Evolutionary conservation across 495 filamentous ascomycete species (phyloP).

Genomic region (Margaritispora aquatica): DNA sequence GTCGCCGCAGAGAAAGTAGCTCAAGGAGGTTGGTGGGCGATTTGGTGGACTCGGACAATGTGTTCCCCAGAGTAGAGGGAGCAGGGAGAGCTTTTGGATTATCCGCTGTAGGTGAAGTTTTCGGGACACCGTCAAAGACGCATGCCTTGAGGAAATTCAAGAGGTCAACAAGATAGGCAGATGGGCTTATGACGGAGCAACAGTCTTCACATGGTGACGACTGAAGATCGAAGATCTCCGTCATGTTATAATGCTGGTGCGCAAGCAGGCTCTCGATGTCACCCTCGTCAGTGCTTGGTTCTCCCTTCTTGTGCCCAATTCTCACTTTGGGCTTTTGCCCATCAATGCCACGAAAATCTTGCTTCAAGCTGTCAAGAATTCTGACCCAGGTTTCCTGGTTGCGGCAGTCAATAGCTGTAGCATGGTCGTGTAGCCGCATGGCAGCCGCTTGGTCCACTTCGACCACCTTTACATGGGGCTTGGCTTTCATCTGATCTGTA

Average conservation of each 20-base stretch:
- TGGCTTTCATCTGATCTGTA: too few species aligned
- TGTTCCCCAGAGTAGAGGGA: too few species aligned
- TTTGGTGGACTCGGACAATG: too few species aligned
- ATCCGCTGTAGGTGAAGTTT: too few species aligned
- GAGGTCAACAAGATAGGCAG: neutral
- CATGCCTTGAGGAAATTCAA: neutral
- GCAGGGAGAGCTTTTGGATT: too few species aligned
- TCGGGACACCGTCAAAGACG: too few species aligned
- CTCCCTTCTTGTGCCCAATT: too few species aligned
- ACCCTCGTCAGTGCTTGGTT: neutral
- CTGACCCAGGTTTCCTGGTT: neutral
- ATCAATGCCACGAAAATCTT: neutral
- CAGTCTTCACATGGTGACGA: neutral
- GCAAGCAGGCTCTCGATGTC: neutral
- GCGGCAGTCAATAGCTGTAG: neutral
- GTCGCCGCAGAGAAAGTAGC: slow-evolving; percentile 22
- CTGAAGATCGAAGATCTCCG: neutral
- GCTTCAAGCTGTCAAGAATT: neutral
- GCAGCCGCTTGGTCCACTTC: too few species aligned
- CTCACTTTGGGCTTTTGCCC: neutral
- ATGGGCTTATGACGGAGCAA: neutral
- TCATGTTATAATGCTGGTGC: neutral
- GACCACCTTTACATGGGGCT: too few species aligned
- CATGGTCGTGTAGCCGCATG: neutral
- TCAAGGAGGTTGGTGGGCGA: neutral